phyloP scores from a whole-genome alignment of 2,329 filamentous ascomycete species.

The Domatiomyces catenatus region DNA sequence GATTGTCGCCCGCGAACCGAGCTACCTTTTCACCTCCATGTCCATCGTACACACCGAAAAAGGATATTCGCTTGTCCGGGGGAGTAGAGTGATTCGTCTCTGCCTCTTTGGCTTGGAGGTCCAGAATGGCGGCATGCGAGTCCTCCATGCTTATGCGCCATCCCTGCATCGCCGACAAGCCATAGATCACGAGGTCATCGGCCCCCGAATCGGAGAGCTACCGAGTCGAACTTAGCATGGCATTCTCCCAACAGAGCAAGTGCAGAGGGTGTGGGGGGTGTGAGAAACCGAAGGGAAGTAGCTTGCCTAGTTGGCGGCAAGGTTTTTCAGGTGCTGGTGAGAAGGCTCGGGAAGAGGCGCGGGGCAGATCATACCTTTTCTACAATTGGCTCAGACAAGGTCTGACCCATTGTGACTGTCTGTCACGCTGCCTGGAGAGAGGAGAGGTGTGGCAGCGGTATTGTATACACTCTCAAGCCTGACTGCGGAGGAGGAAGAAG shows the following conservation, averaged over 20 bases:
- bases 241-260: not conserved
- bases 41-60: conserved; percentile 96
- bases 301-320: not conserved
- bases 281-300: not conserved
- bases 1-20: conserved; percentile 76
- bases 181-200: conserved; percentile 85
- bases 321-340: not conserved
- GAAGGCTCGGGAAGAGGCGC: not conserved
- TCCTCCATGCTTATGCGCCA: conserved; percentile 99
- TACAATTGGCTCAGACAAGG: conserved; percentile 94
- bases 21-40: conserved; percentile 96
- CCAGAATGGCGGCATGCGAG: conserved; percentile 75
- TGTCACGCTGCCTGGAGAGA: conserved; percentile 9
- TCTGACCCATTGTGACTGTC: conserved; percentile 73
- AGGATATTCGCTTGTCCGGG: conserved; percentile 62
- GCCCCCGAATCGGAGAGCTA: conserved; percentile 78
- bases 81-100: conserved; percentile 44
- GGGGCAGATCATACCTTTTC: conserved; percentile 62
- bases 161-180: conserved; percentile 97
- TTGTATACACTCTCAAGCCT: not conserved
- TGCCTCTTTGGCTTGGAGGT: conserved; percentile 52
- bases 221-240: not conserved
- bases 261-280: not conserved
- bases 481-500: not conserved
- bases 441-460: conserved; percentile 2